Base-by-base conservation (phyloP, 495 filamentous ascomycete genomes). In the Xylaria bambusicola region DNA sequence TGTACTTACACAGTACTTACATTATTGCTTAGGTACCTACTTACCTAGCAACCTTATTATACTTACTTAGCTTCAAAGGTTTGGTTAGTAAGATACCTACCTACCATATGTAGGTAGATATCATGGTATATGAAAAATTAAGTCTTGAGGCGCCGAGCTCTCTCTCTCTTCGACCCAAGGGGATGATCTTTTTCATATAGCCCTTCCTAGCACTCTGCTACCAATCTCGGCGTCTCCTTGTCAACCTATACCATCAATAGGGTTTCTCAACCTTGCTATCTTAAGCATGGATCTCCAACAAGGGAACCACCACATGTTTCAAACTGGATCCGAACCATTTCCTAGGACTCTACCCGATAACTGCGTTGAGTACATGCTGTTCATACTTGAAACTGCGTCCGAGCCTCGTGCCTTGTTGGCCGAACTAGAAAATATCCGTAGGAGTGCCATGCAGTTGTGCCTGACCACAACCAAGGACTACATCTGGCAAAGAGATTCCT, bases 401-500 rank as follows among this genome's bases (percentile, higher is more conserved):
- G 82, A 85, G 60, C 76, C 79, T 12, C 81, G 85, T 21, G 70
- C 59, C 23, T 41, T 61, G 18, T 67, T 80, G 13, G 63, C 80
- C 10, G 81, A 80, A 27, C 80, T 98, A 53, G 85, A 88, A 51
- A 74, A 81, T n/a, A 79, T 97, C 4, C 86, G 91, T 62, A 86
- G 80, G 67, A 81, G 82, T 9, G 87, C 89, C 3, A 75, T 79
- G 3, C 79, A 85, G 52, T 72, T 94, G 53, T 79, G 75, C 8
- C 84, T 86, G 38, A 73, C 78, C 20, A 70, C 90, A 21, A 74
- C 92, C 38, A 87, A 86, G 61, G 89, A 89, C 49, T 97, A 96
- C 67, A 96, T 98, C 58, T 98, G 94, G 94, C 94, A 98, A 73
- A 85, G 93, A 3, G 90, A 97, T 20, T 71, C 74, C 3, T 93